Conservation (phyloP, 179 eudicot species). For the Beta corolliflora region DNA sequence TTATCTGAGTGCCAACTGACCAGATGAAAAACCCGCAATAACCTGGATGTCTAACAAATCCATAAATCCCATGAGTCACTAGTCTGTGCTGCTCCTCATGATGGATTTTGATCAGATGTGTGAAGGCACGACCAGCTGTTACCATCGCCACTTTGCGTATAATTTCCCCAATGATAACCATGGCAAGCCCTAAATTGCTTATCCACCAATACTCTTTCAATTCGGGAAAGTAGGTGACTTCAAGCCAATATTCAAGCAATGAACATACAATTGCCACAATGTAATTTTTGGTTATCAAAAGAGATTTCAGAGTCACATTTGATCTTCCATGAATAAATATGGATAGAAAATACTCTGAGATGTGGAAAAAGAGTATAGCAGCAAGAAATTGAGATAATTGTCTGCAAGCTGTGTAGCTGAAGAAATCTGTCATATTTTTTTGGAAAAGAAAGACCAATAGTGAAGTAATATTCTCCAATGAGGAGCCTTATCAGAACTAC, state of each 20-base stretch:
- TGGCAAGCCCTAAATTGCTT: slow-evolving; percentile 68
- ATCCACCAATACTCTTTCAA: slow-evolving; percentile 73
- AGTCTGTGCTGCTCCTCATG: slow-evolving; percentile 78
- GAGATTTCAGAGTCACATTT: slow-evolving; percentile 65
- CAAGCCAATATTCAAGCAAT: slow-evolving; percentile 65
- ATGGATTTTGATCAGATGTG: slow-evolving; percentile 67
- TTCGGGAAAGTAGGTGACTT: slow-evolving; percentile 61
- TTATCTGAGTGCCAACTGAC: slow-evolving; percentile 87
- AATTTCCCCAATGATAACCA: slow-evolving; percentile 73
- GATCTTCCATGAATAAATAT: slow-evolving; percentile 57
- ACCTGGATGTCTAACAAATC: slow-evolving; percentile 72
- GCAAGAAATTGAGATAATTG: slow-evolving; percentile 39
- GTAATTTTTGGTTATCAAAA: slow-evolving; percentile 72
- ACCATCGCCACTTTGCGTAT: slow-evolving; percentile 73
- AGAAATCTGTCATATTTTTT: slow-evolving; percentile 48
- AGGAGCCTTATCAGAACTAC: not conserved
- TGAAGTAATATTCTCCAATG: slow-evolving; percentile 17
- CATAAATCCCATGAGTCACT: slow-evolving; percentile 70
- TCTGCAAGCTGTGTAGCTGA: slow-evolving; percentile 39
- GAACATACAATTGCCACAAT: slow-evolving; percentile 71
- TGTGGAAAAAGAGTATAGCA: slow-evolving; percentile 43
- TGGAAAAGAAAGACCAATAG: not conserved
- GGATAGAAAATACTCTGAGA: slow-evolving; percentile 54
- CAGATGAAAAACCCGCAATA: slow-evolving; percentile 85
- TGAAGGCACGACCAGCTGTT: slow-evolving; percentile 90